Evolutionary conservation across 2,329 filamentous ascomycete species (phyloP).

Genomic region (Fusarium verrucosum): DNA sequence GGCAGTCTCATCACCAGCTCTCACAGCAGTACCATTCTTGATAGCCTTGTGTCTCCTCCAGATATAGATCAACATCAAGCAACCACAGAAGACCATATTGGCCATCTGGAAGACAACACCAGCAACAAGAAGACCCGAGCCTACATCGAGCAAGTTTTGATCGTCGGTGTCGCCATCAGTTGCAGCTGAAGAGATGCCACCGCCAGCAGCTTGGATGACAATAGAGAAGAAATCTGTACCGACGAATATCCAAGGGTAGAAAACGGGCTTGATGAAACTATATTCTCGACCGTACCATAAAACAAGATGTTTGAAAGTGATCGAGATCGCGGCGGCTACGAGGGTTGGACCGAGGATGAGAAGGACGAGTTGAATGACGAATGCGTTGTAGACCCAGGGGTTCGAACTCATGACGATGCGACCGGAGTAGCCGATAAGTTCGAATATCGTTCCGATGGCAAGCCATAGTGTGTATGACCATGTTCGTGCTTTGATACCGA

Average conservation of each 20-base stretch:
- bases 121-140: constrained; percentile 32
- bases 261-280: constrained; percentile 49
- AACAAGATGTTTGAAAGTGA: constrained; percentile 57
- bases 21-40: constrained; percentile 14
- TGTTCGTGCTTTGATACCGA: constrained; percentile 49
- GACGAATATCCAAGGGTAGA: constrained; percentile 61
- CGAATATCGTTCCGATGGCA: constrained; percentile 52
- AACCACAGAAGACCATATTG: constrained; percentile 41
- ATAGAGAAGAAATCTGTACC: constrained; percentile 55
- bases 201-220: constrained; percentile 38
- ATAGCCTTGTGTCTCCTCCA: constrained; percentile 31
- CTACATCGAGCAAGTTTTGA: constrained; percentile 21
- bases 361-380: constrained; percentile 55
- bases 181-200: constrained; percentile 31
- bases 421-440: constrained; percentile 54
- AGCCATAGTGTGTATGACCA: constrained; percentile 52
- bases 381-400: constrained; percentile 52
- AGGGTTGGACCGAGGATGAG: constrained; percentile 55
- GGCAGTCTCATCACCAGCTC: not conserved
- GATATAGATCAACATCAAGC: constrained; percentile 36
- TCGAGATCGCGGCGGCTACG: constrained; percentile 55
- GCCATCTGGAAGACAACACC: constrained; percentile 39
- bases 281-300: constrained; percentile 52
- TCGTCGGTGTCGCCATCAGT: constrained; percentile 14
- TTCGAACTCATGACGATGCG: constrained; percentile 53